Percentiles rank a stretch among this genome's conserved stretches.
Evolutionary conservation across 768 basidiomycete genomes (phyloP).

Genomic region (Podaxis sp.): DNA sequence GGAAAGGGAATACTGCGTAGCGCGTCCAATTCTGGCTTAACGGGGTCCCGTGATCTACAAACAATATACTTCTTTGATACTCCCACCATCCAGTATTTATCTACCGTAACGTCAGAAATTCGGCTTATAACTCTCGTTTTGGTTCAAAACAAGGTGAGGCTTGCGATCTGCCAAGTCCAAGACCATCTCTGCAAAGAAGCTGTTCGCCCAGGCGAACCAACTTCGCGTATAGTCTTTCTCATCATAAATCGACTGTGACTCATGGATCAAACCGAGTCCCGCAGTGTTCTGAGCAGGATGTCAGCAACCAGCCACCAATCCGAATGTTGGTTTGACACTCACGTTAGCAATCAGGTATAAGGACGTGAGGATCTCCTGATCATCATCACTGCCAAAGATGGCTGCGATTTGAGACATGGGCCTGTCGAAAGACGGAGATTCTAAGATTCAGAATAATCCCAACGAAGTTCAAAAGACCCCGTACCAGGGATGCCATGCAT

Average conservation of each 20-base stretch:
- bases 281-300: slow-evolving; percentile 52
- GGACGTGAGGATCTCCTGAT: slow-evolving; percentile 57
- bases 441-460: not conserved
- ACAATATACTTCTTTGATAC: not conserved
- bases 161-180: slow-evolving; percentile 72
- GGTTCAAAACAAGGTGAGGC: slow-evolving; percentile 61
- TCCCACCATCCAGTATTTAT: not conserved
- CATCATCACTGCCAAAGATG: slow-evolving; percentile 72
- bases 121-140: slow-evolving; percentile 50
- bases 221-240: slow-evolving; percentile 55
- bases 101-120: slow-evolving; percentile 29
- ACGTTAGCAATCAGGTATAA: slow-evolving; percentile 70
- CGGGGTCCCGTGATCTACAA: slow-evolving; percentile 11
- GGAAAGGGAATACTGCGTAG: not conserved
- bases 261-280: slow-evolving; percentile 74
- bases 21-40: not conserved
- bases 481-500: slow-evolving; percentile 68
- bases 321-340: slow-evolving; percentile 19
- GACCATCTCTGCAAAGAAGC: slow-evolving; percentile 81
- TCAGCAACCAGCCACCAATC: not conserved
- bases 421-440: slow-evolving; percentile 30
- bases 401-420: slow-evolving; percentile 78
- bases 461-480: slow-evolving; percentile 8
- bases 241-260: slow-evolving; percentile 64
- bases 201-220: slow-evolving; percentile 85